Base-by-base conservation (phyloP, 306 rosid species). In the Rosa lucieae region DNA sequence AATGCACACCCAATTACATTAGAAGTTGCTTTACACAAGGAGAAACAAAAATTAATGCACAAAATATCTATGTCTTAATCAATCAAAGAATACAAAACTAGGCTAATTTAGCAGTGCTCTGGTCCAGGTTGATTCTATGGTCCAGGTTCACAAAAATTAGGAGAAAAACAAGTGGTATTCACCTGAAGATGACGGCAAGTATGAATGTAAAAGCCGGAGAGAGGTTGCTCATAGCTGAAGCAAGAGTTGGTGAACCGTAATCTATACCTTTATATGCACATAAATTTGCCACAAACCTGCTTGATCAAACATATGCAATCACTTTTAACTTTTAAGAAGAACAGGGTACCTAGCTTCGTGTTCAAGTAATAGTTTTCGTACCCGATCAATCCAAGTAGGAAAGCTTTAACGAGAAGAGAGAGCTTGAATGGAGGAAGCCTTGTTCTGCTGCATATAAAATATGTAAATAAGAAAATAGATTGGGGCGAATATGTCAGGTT, bases 131-230 rank as follows among this genome's bases (percentile, higher is more conserved):
- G 59, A 53, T 53, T 21, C 63, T 59, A 26, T 59, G 35, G 6
- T 55, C 23, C 62, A 20, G 29, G 62, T 20, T 10, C 66, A 59
- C 15, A 59, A 21, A 23, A 21, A 1, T n/a, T 8, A 3, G 37
- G 42, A 67, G 14, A 9, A 37, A 70, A 48, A 10, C 3, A 48
- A 67, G 66, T 21, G 39, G 26, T 11, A 65, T 13, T 32, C 49
- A 90, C 94, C 92, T 85, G 85, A 88, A 90, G 81, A 87, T n/a
- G 44, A 81, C 23, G 0, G 94, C 92, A 15, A 90, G 77, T 6
- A 88, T 74, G 87, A 90, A 87, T 17, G 92, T 85, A 44, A 85
- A 87, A 35, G 88, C 91, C 0, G 94, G 92, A 0, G 79, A 42
- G 56, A 90, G 92, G 68, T 80, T 88, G 84, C 79, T 11, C 8